A percentile compares a stretch with the other conserved stretches of the same genome.
Evolutionary conservation across 495 filamentous ascomycete species (phyloP).

Genomic region (Daldinia caldariorum): DNA sequence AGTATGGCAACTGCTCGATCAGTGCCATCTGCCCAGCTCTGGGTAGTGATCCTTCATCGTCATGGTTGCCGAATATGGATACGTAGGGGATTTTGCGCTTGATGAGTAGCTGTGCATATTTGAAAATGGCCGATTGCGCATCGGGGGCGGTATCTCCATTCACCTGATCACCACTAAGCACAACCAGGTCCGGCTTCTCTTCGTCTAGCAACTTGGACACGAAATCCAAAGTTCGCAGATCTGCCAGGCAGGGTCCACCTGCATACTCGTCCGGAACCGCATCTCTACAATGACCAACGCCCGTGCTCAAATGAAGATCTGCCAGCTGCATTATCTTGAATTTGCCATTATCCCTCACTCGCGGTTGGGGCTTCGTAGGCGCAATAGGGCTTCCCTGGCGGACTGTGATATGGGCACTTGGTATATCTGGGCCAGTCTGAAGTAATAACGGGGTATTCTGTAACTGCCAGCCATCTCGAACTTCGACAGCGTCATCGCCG

Average conservation of each 20-base stretch:
- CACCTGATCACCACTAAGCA: conserved; percentile 92
- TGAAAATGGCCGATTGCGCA: conserved; percentile 91
- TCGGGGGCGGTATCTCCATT: conserved; percentile 94
- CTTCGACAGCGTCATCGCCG: conserved; percentile 92
- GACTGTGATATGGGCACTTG: conserved; percentile 76
- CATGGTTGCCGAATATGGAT: conserved; percentile 96
- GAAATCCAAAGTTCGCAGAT: conserved; percentile 91
- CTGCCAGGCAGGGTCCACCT: conserved; percentile 86
- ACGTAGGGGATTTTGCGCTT: conserved; percentile 91
- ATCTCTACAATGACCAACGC: conserved; percentile 84
- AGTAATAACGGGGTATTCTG: conserved; percentile 74
- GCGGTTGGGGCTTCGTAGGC: conserved; percentile 71
- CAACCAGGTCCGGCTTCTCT: conserved; percentile 90
- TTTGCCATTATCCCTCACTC: conserved; percentile 85
- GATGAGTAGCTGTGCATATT: conserved; percentile 86
- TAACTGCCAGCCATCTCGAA: conserved; percentile 82
- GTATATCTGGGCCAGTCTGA: conserved; percentile 66
- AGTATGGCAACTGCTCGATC: conserved; percentile 87
- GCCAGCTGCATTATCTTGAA: conserved; percentile 97
- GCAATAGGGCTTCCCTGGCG: conserved; percentile 72
- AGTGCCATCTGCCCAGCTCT: conserved; percentile 83
- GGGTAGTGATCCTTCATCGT: conserved; percentile 87
- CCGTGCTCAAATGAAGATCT: conserved; percentile 91
- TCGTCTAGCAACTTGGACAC: conserved; percentile 82
- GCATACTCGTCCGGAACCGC: conserved; percentile 74